These are phyloP conservation scores for Russula brevipes DNA, from an alignment of 768 basidiomycete genomes.

Conservation along the genomic window DNA sequence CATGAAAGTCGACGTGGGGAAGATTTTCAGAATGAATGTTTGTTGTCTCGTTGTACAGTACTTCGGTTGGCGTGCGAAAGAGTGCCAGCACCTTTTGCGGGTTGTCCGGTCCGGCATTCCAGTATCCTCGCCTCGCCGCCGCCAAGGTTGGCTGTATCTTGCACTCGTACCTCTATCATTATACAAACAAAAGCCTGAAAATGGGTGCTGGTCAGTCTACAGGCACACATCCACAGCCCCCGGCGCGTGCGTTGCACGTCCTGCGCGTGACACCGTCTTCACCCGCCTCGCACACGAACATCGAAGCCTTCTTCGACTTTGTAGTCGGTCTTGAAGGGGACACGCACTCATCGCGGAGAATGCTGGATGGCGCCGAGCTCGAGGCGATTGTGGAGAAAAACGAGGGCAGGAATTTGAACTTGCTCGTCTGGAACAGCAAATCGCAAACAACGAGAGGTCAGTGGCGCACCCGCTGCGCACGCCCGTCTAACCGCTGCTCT, in stretches of 20 bases:
- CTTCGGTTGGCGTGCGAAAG: neutral
- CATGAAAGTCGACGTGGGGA: slow-evolving; percentile 20
- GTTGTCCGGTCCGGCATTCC: too few relatives aligned
- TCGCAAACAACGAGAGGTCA: slow-evolving; percentile 64
- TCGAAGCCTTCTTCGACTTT: slow-evolving; percentile 96
- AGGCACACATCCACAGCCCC: slow-evolving; percentile 39
- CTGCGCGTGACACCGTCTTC: slow-evolving; percentile 84
- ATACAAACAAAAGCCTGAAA: neutral
- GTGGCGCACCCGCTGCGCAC: neutral
- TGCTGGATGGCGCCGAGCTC: slow-evolving; percentile 62
- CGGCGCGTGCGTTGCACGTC: slow-evolving; percentile 72
- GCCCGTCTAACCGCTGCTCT: slow-evolving; percentile 3
- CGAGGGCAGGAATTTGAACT: slow-evolving; percentile 62
- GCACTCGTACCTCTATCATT: neutral
- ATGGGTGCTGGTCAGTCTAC: slow-evolving; percentile 79
- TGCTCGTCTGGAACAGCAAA: slow-evolving; percentile 84
- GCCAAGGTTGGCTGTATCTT: neutral
- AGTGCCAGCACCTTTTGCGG: too few relatives aligned
- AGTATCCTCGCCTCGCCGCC: too few relatives aligned
- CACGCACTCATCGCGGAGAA: slow-evolving; percentile 44
- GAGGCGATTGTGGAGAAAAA: slow-evolving; percentile 80
- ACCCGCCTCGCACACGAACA: slow-evolving; percentile 78
- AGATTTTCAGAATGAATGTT: slow-evolving; percentile 11
- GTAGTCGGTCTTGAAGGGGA: slow-evolving; percentile 86
- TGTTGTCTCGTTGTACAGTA: too few relatives aligned